These are phyloP conservation scores for Cicer yamashitae DNA, from an alignment of 306 rosid species.

Conservation along the genomic window DNA sequence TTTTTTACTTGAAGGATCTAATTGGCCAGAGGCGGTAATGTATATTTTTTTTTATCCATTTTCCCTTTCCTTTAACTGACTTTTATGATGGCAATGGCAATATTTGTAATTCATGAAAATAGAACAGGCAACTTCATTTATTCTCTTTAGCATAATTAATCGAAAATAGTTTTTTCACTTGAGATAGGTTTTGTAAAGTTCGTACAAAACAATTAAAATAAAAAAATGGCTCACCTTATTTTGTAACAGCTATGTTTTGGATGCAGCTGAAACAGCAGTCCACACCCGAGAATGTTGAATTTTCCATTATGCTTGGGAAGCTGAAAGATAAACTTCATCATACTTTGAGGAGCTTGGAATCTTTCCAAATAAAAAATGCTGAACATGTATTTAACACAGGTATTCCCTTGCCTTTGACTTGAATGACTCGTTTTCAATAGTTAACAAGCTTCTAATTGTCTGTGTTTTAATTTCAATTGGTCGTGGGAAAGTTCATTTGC, in stretches of 20 bases:
- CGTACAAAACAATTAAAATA: neutral
- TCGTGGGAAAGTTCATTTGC: conserved; percentile 37
- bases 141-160: conserved; percentile 30
- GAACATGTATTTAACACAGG: conserved; percentile 92
- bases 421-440: conserved; percentile 14
- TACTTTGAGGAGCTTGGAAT: conserved; percentile 63
- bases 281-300: conserved; percentile 59
- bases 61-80: neutral
- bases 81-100: conserved; percentile 16
- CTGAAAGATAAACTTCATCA: conserved; percentile 63
- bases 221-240: conserved; percentile 23
- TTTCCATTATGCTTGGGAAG: conserved; percentile 48
- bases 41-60: conserved; percentile 30
- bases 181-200: conserved; percentile 25
- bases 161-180: neutral
- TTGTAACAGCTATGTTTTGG: conserved; percentile 32
- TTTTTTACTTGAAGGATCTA: conserved; percentile 68
- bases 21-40: conserved; percentile 77
- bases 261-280: conserved; percentile 74
- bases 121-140: neutral
- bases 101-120: conserved; percentile 21
- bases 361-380: conserved; percentile 83
- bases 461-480: conserved; percentile 25
- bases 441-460: conserved; percentile 23
- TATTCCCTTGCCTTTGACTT: conserved; percentile 39